These are phyloP conservation scores for Clarireedia monteithiana DNA, from an alignment of 2,329 filamentous ascomycete species.

Conservation along the genomic window DNA sequence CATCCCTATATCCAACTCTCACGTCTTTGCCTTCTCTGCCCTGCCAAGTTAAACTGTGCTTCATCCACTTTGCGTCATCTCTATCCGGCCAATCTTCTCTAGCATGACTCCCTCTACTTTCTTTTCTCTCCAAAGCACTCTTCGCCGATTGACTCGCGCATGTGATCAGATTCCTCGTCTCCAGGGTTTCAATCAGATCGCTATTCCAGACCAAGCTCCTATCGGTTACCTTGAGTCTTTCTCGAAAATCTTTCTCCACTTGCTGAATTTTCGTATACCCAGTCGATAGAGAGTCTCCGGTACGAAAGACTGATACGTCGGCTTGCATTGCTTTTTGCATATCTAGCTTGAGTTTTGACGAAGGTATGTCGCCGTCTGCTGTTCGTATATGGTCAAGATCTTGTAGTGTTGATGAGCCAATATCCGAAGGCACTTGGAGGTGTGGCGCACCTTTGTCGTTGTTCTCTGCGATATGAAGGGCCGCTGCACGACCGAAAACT, in stretches of 20 bases:
- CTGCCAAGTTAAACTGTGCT: conserved; percentile 41
- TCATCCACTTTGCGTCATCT: conserved; percentile 38
- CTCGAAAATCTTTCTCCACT: conserved; percentile 32
- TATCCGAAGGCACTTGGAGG: conserved; percentile 73
- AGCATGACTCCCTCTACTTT: conserved; percentile 40
- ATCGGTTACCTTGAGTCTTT: conserved; percentile 32
- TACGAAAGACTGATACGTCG: conserved; percentile 94
- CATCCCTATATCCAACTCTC: conserved; percentile 34
- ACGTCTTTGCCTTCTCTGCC: conserved; percentile 32
- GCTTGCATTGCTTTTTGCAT: conserved; percentile 99
- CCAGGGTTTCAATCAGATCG: conserved; percentile 40
- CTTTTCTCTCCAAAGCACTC: conserved; percentile 34
- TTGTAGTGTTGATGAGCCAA: conserved; percentile 79
- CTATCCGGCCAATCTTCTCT: conserved; percentile 38
- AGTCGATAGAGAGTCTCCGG: conserved; percentile 58
- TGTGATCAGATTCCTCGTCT: conserved; percentile 38
- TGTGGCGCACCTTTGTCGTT: conserved; percentile 76
- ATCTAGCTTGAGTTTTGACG: conserved; percentile 77
- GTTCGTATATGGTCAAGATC: conserved; percentile 80
- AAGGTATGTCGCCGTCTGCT: conserved; percentile 60
- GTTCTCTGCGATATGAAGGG: conserved; percentile 95
- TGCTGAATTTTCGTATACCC: conserved; percentile 16
- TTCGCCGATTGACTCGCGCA: conserved; percentile 40
- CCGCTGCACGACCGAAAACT: conserved; percentile 85
- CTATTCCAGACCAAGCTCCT: conserved; percentile 41